Evolutionary conservation across 2,329 filamentous ascomycete genomes (phyloP).

Genomic region (Xylariaceae sp.): DNA sequence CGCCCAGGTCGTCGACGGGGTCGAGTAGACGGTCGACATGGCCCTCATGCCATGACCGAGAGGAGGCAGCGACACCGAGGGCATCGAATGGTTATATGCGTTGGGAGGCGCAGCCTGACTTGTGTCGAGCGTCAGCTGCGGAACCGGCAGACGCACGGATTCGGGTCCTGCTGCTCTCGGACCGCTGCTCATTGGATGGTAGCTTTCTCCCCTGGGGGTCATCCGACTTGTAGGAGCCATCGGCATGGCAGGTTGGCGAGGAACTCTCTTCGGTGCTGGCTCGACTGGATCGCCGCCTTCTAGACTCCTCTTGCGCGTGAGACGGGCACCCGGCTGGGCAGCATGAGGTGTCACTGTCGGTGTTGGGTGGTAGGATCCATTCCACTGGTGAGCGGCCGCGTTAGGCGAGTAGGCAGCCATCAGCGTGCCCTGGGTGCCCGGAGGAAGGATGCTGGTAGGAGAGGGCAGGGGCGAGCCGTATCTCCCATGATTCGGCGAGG

Average conservation of each 20-base stretch:
- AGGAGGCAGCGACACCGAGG: conserved; percentile 52
- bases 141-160: conserved; percentile 53
- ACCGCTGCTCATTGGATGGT: too few species aligned
- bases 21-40: conserved; percentile 69
- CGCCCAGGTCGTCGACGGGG: conserved; percentile 33
- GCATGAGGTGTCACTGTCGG: conserved; percentile 41
- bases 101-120: conserved; percentile 20
- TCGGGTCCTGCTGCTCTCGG: too few species aligned
- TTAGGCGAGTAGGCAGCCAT: conserved; percentile 34
- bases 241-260: conserved; percentile 22
- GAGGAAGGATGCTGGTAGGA: conserved; percentile 33
- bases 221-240: conserved; percentile 16
- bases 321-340: conserved; percentile 34
- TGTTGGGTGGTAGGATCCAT: conserved; percentile 28
- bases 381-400: conserved; percentile 28
- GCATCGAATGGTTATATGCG: conserved; percentile 29
- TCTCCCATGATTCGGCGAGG: conserved; percentile 31
- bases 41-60: conserved; percentile 55
- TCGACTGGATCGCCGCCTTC: conserved; percentile 42
- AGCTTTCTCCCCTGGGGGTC: too few species aligned
- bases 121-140: conserved; percentile 62
- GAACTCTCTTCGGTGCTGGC: conserved; percentile 46
- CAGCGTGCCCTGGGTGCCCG: conserved; percentile 27
- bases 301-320: conserved; percentile 42
- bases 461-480: conserved; percentile 42